Evolutionary conservation across 2,329 filamentous ascomycete species (phyloP).

Genomic region (Alternaria hordeiaustralica): DNA sequence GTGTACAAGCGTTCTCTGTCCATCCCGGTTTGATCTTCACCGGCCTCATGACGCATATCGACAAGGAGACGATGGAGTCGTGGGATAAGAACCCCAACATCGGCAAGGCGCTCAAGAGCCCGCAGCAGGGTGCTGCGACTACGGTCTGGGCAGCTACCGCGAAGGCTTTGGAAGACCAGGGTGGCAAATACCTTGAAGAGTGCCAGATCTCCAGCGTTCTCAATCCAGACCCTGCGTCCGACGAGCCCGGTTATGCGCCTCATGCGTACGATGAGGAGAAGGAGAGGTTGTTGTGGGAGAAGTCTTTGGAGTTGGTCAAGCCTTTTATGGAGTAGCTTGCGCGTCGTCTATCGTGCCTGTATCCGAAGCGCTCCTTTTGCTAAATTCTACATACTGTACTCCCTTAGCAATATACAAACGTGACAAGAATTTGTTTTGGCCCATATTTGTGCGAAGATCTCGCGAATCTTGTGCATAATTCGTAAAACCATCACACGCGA

Average conservation of each 20-base stretch:
- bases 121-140: slow-evolving; percentile 50
- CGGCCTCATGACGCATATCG: slow-evolving; percentile 14
- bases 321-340: not conserved
- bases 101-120: slow-evolving; percentile 31
- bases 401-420: not conserved
- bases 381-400: not conserved
- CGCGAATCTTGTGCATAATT: not conserved
- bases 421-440: not conserved
- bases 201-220: slow-evolving; percentile 21
- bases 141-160: slow-evolving; percentile 45
- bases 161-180: slow-evolving; percentile 43
- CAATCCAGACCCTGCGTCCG: not conserved
- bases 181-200: slow-evolving; percentile 45
- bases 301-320: slow-evolving; percentile 31
- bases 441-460: not conserved
- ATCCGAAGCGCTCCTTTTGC: not conserved
- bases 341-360: not conserved
- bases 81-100: slow-evolving; percentile 19
- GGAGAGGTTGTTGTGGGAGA: slow-evolving; percentile 54
- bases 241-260: slow-evolving; percentile 29
- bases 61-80: not conserved
- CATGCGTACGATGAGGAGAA: slow-evolving; percentile 51
- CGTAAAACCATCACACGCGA: not conserved
- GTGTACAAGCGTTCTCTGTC: slow-evolving; percentile 53
- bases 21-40: slow-evolving; percentile 56